Base-by-base conservation (phyloP, 352 stramenopile species). In the Pythium phragmiticola region DNA sequence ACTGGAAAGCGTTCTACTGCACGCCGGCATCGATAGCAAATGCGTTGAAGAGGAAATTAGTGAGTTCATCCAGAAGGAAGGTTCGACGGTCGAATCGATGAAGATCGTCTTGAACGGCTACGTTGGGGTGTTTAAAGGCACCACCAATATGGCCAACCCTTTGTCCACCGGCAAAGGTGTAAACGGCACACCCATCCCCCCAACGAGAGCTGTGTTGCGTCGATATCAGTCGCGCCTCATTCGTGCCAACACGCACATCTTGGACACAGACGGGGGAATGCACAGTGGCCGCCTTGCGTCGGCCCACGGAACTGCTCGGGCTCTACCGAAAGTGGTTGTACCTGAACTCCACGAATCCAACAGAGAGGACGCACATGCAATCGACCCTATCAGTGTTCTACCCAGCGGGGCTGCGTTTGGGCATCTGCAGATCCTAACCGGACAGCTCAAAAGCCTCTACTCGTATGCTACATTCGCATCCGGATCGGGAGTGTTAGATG, bases 51-150 rank as follows among this genome's bases (percentile, higher is more conserved):
- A 71, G 30, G 69, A 75, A 7, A 47, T 66, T n/a, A 28, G 66
- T 30, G 57, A 61, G 7, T 80, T 76, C 14, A 68, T 86, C 47
- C 75, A 82, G 58, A 63, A 68, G 16, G 73, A 86, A 74, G 68
- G 73, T 16, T 51, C 62, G 0, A 6, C 50, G 8, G 55, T 83
- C 0, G 41, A 57, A 9, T 65, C 17, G n/a, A 74, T 83, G 58
- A 62, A 64, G 12, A 49, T 86, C 30, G 54, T 86, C 7, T 62
- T 86, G 17, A 75, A 78, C 36, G 77, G 77, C 11, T 75, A 78
- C 53, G 57, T 86, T 21, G 73, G 68, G 21, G 60, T 77, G 2
- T 86, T 86, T 39, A 75, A 79, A 61, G 74, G 36, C n/a, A 46
- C 57, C 9, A 7, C 26, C 33, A 37, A 36, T 26, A 21, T 45